These are phyloP conservation scores for Lathyrus oleraceus DNA, from an alignment of 306 rosid species.

Conservation along the genomic window DNA sequence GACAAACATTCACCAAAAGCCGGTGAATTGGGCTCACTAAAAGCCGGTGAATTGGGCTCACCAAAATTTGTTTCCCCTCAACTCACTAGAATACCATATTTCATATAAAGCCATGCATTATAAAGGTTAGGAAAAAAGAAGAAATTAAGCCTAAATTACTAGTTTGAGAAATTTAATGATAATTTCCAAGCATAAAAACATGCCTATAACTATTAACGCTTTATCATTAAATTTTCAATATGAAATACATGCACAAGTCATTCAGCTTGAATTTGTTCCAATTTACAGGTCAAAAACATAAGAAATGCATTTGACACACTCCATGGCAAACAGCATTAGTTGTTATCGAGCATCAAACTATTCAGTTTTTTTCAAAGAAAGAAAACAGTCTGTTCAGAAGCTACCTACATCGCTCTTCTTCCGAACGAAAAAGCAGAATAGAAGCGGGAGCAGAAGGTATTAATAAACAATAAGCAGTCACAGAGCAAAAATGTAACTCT, in stretches of 20 bases:
- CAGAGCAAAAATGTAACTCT: slow-evolving; percentile 32
- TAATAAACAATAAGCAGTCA: slow-evolving; percentile 5
- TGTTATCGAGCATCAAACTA: slow-evolving; percentile 8
- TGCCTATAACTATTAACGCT: no score
- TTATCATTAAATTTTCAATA: no score
- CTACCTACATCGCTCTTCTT: not conserved
- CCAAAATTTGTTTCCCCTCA: no score
- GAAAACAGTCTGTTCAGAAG: slow-evolving; percentile 17
- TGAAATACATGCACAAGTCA: no score
- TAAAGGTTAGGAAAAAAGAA: no score
- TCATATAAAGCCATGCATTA: no score
- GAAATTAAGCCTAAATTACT: no score
- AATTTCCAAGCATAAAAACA: no score
- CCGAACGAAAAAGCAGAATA: not conserved
- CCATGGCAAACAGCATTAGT: not conserved
- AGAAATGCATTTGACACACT: slow-evolving; percentile 29
- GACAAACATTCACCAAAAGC: not conserved
- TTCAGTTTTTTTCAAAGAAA: not conserved
- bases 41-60: no score
- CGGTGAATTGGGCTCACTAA: not conserved
- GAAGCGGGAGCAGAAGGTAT: slow-evolving; percentile 1
- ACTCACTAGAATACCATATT: no score
- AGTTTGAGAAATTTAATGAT: no score
- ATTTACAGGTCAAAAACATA: not conserved
- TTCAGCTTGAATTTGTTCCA: not conserved